Conservation (phyloP, 495 filamentous ascomycete genomes). For the Annulohypoxylon bovei region DNA sequence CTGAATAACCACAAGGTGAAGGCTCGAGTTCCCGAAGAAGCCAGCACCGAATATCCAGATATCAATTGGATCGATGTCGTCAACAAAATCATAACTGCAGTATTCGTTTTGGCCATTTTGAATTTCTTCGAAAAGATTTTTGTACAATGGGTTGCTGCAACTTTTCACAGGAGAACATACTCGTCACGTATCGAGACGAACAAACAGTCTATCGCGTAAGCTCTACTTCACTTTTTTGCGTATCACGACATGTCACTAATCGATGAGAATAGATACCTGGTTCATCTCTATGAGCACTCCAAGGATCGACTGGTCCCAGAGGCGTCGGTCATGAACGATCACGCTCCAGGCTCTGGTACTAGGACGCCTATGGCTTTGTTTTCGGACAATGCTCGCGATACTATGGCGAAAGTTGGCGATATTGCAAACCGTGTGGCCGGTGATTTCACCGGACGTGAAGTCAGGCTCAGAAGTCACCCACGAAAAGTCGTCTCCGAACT, state of each 20-base stretch:
- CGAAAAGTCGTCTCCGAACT: constrained; percentile 85
- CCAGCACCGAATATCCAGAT: constrained; percentile 60
- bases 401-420: constrained; percentile 83
- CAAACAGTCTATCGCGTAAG: constrained; percentile 80
- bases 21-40: constrained; percentile 40
- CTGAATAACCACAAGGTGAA: constrained; percentile 77
- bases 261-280: constrained; percentile 62
- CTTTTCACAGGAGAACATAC: constrained; percentile 92
- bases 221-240: constrained; percentile 27
- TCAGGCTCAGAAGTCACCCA: constrained; percentile 80
- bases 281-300: constrained; percentile 84
- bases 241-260: background rate
- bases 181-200: constrained; percentile 91
- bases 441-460: constrained; percentile 86
- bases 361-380: constrained; percentile 78
- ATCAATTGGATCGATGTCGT: constrained; percentile 77
- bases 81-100: constrained; percentile 86
- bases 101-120: constrained; percentile 81
- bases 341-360: constrained; percentile 61
- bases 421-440: constrained; percentile 90
- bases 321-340: constrained; percentile 67
- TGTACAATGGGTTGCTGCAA: constrained; percentile 93
- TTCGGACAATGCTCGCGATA: constrained; percentile 75
- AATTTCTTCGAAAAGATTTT: constrained; percentile 94
- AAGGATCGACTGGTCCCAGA: constrained; percentile 75